Evolutionary conservation across 1,284 basidiomycete genomes (phyloP).

Genomic region (Rhodotorula sp.): DNA sequence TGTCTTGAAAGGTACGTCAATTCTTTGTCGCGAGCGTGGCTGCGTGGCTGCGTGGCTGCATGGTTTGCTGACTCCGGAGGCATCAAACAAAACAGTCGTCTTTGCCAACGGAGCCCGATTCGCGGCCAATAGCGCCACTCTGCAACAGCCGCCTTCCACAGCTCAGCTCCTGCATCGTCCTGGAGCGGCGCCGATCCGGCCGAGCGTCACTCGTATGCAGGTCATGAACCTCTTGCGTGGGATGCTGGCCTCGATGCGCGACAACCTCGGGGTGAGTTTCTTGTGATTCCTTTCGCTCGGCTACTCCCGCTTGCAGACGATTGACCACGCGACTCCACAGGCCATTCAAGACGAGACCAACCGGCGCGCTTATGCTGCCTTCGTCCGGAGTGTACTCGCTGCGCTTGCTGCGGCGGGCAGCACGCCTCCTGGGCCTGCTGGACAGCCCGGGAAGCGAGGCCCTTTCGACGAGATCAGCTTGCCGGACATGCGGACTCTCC

Average conservation of each 20-base stretch:
- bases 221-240: constrained; percentile 32
- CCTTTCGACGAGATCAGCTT: constrained; percentile 23
- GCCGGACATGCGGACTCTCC: constrained; percentile 16
- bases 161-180: constrained; percentile 12
- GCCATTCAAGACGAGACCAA: constrained; percentile 15
- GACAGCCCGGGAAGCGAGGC: constrained; percentile 1
- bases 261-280: constrained; percentile 32
- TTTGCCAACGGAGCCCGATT: constrained; percentile 22
- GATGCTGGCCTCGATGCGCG: constrained; percentile 37
- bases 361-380: constrained; percentile 10
- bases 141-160: constrained; percentile 1
- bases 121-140: not conserved
- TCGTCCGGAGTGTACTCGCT: constrained; percentile 10
- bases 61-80: no score
- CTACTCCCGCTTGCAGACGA: not conserved
- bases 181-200: not conserved
- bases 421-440: not conserved
- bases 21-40: no score
- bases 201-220: not conserved
- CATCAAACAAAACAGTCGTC: constrained; percentile 7
- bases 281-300: no score
- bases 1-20: constrained; percentile 28
- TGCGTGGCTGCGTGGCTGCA: no score
- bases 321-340: not conserved
- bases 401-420: constrained; percentile 3